Conservation (phyloP, 1,139 yeast species). For the Pichia sp. region DNA sequence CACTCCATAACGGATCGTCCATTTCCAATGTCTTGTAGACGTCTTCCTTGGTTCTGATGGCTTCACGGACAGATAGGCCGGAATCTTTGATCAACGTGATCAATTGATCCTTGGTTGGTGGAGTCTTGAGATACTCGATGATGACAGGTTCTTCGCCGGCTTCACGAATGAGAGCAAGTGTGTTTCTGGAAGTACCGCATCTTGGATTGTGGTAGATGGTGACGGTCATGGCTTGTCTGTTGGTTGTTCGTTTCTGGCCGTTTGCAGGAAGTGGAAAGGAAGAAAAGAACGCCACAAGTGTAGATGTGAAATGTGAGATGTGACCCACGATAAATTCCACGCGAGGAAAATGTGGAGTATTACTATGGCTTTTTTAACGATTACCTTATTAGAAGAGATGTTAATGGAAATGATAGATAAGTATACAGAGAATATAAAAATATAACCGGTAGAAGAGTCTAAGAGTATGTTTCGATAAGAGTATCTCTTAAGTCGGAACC, state of each 20-base stretch:
- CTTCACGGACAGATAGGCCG: constrained; percentile 5
- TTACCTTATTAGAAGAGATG: not conserved
- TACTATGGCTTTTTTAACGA: too few relatives aligned
- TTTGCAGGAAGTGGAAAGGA: too few relatives aligned
- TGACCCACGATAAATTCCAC: too few relatives aligned
- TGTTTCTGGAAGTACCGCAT: constrained; percentile 9
- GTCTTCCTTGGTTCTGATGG: constrained; percentile 3
- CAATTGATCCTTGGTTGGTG: constrained; percentile 5
- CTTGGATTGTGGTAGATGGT: constrained; percentile 8
- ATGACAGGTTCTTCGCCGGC: constrained; percentile 2
- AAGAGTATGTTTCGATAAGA: constrained; percentile 76
- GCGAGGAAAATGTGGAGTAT: too few relatives aligned
- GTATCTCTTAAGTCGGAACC: constrained; percentile 87
- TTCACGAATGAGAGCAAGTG: constrained; percentile 1
- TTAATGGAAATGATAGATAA: not conserved
- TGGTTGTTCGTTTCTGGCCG: too few relatives aligned
- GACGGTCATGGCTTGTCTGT: not conserved
- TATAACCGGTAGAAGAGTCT: constrained; percentile 1
- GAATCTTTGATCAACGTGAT: not conserved
- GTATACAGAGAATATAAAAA: constrained; percentile 1
- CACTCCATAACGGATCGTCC: constrained; percentile 1
- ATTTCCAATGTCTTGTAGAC: constrained; percentile 3
- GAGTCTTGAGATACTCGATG: constrained; percentile 6
- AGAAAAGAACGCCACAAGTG: too few relatives aligned
- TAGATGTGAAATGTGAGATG: too few relatives aligned